Conservation (phyloP, 306 rosid genomes). For the Dalbergia cochinchinensis region DNA sequence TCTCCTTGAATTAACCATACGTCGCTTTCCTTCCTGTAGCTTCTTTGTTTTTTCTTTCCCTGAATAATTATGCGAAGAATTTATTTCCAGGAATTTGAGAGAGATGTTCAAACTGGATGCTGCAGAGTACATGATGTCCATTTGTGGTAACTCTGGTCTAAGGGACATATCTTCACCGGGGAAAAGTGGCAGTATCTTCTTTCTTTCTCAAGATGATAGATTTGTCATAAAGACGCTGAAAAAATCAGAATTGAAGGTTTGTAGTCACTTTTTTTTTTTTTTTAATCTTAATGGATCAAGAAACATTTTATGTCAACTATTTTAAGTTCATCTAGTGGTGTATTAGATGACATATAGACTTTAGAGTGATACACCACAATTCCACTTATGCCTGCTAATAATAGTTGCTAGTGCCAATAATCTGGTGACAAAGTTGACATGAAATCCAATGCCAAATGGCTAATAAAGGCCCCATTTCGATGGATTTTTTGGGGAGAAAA, state of each 20-base stretch:
- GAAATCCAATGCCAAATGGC: constrained; percentile 28
- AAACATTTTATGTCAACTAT: background rate
- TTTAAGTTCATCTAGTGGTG: constrained; percentile 14
- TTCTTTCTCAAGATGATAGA: constrained; percentile 94
- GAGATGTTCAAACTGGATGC: constrained; percentile 99
- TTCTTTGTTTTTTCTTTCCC: constrained; percentile 24
- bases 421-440: constrained; percentile 8
- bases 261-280: constrained; percentile 40
- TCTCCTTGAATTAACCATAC: background rate
- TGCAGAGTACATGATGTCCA: constrained; percentile 99
- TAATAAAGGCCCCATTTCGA: background rate
- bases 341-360: constrained; percentile 3
- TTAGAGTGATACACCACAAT: background rate
- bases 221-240: constrained; percentile 92
- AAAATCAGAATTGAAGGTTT: constrained; percentile 87
- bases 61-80: constrained; percentile 29
- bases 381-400: background rate
- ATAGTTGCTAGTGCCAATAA: constrained; percentile 1
- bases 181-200: constrained; percentile 99
- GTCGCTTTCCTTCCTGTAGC: constrained; percentile 3
- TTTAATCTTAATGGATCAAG: background rate
- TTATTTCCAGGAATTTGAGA: constrained; percentile 89
- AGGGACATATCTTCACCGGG: constrained; percentile 92
- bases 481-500: background rate
- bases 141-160: constrained; percentile 89